Evolutionary conservation across 495 filamentous ascomycete genomes (phyloP).

Genomic region (Choiromyces venosus): DNA sequence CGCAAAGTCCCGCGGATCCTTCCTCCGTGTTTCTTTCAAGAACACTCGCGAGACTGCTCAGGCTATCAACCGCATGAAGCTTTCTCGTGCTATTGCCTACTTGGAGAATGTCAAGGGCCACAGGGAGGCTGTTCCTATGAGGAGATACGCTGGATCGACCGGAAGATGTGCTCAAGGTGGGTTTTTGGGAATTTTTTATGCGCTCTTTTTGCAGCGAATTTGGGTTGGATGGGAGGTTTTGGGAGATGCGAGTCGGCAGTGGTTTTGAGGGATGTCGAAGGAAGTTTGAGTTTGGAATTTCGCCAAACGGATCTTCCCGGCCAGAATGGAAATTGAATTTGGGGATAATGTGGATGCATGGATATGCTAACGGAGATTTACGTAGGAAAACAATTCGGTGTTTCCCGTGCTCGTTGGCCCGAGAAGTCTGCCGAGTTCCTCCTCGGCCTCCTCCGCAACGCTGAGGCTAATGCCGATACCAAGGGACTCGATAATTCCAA

Average conservation of each 20-base stretch:
- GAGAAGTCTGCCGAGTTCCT: constrained; percentile 98
- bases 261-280: not conserved
- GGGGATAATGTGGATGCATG: not conserved
- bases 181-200: constrained; percentile 43
- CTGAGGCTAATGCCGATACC: constrained; percentile 96
- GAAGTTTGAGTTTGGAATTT: not conserved
- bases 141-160: constrained; percentile 88
- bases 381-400: constrained; percentile 96
- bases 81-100: constrained; percentile 86
- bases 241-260: not conserved
- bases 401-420: constrained; percentile 95
- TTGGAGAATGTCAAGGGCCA: constrained; percentile 94
- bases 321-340: not conserved
- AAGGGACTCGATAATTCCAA: constrained; percentile 98
- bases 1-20: constrained; percentile 93
- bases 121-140: constrained; percentile 94
- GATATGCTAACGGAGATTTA: constrained; percentile 15
- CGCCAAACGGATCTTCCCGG: not conserved
- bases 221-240: not conserved
- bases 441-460: constrained; percentile 94
- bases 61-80: constrained; percentile 98
- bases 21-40: constrained; percentile 98
- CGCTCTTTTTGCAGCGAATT: not conserved
- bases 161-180: constrained; percentile 94
- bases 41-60: constrained; percentile 99